Conservation (phyloP, 2,329 filamentous ascomycete species). For the Sporothrix inflata region DNA sequence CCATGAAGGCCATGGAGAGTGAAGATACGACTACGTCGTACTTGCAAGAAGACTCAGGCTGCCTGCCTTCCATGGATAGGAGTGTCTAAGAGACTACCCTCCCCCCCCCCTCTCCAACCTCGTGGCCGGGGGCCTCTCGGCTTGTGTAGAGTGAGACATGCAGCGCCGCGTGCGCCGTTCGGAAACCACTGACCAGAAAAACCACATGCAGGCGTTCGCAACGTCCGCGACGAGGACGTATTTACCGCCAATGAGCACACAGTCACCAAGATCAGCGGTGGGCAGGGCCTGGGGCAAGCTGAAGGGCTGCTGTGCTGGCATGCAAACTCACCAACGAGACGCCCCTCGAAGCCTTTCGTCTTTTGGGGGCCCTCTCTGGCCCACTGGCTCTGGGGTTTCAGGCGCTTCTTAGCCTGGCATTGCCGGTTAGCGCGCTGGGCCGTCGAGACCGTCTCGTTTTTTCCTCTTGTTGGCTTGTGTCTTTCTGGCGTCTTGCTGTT, state of each 20-base stretch:
- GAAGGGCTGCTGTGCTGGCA: constrained; percentile 26
- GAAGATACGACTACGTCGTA: too few relatives aligned
- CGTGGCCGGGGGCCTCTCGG: constrained; percentile 20
- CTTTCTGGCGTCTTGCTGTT: background rate
- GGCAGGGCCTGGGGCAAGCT: constrained; percentile 23
- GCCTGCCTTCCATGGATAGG: background rate
- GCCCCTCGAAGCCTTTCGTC: background rate
- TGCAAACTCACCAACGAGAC: constrained; percentile 24
- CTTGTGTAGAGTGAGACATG: constrained; percentile 28
- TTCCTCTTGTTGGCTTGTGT: background rate
- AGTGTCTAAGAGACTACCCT: background rate
- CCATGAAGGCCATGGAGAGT: background rate
- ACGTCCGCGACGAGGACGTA: background rate
- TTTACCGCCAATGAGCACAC: background rate
- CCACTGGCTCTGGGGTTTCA: constrained; percentile 9
- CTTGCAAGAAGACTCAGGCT: background rate
- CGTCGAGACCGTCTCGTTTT: background rate
- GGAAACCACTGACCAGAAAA: background rate
- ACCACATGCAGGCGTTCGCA: constrained; percentile 12
- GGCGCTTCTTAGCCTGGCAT: constrained; percentile 22
- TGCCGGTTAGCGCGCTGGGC: constrained; percentile 16
- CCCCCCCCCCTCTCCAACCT: background rate
- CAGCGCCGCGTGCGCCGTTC: constrained; percentile 10
- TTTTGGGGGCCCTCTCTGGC: background rate
- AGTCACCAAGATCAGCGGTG: background rate